A percentile compares a stretch with the other conserved stretches of the same genome.
phyloP scores from a whole-genome alignment of 257 asterid species.

The Cordia subcordata region DNA sequence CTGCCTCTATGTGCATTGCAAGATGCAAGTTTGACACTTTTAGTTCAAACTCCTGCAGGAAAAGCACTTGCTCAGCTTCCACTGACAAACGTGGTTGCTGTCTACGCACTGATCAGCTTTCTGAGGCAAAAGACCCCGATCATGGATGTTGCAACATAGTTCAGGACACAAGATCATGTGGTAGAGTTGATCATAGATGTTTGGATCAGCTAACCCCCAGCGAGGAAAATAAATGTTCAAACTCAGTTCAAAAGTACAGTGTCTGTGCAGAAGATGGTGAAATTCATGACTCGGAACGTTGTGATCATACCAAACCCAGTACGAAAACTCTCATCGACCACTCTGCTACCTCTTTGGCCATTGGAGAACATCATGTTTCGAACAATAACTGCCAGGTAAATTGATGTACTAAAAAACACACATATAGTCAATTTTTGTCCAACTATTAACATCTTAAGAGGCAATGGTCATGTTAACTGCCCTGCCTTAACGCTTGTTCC shows the following conservation, averaged over 20 bases:
- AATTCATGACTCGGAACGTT: slow-evolving; percentile 2
- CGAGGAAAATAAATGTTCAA: slow-evolving; percentile 2
- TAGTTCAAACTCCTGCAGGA: slow-evolving; percentile 11
- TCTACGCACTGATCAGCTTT: slow-evolving; percentile 6
- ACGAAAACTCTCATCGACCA: too few relatives aligned
- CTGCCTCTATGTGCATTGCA: not conserved
- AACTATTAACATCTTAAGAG: slow-evolving; percentile 6
- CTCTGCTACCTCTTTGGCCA: too few relatives aligned
- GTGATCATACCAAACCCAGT: slow-evolving; percentile 7
- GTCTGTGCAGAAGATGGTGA: slow-evolving; percentile 8
- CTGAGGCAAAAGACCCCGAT: slow-evolving; percentile 3
- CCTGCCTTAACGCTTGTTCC: not conserved
- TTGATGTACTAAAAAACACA: too few relatives aligned
- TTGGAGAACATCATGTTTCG: too few relatives aligned
- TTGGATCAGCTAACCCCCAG: not conserved
- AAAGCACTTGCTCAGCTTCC: slow-evolving; percentile 13
- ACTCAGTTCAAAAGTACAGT: slow-evolving; percentile 1
- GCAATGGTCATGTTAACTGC: too few relatives aligned
- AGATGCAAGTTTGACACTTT: not conserved
- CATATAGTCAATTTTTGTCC: too few relatives aligned
- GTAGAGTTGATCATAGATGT: slow-evolving; percentile 10
- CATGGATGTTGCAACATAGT: slow-evolving; percentile 10
- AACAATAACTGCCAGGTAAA: too few relatives aligned
- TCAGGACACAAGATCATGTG: slow-evolving; percentile 13
- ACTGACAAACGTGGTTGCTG: slow-evolving; percentile 7